Percentiles rank a stretch among this genome's conserved stretches.
phyloP scores from a whole-genome alignment of 2,329 filamentous ascomycete species.

The Aaosphaeria pasadenensis region DNA sequence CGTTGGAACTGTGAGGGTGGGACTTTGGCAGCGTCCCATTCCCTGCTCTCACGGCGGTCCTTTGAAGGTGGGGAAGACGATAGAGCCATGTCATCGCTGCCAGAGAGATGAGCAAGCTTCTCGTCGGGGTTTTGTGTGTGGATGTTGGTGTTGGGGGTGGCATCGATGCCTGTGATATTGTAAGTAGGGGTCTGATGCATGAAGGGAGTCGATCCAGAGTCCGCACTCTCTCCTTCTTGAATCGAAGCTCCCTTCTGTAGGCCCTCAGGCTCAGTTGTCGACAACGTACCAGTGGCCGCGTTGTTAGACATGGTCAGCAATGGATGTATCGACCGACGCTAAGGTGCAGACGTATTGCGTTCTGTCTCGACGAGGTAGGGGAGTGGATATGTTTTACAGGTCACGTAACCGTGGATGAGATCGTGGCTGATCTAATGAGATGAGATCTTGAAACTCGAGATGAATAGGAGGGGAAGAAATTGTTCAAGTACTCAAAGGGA shows the following conservation, averaged over 20 bases:
- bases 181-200: neutral
- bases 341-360: no score
- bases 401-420: no score
- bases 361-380: no score
- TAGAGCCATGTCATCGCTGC: constrained; percentile 18
- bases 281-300: constrained; percentile 9
- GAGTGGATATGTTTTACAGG: no score
- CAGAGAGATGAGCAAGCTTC: constrained; percentile 19
- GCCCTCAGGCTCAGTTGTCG: neutral
- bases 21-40: constrained; percentile 61
- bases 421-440: no score
- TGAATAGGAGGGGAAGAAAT: no score
- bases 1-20: constrained; percentile 68
- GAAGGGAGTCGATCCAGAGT: neutral
- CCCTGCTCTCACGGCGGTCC: constrained; percentile 40
- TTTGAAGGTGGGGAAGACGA: constrained; percentile 7
- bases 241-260: no score
- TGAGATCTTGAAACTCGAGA: no score
- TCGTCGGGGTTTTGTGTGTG: constrained; percentile 9
- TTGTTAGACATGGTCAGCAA: constrained; percentile 2
- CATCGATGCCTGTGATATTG: constrained; percentile 11
- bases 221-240: no score
- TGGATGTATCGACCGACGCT: no score
- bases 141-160: constrained; percentile 13
- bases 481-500: no score